Percentiles rank a stretch among this genome's conserved stretches.
These are phyloP conservation scores for Colletotrichum tabaci DNA, from an alignment of 2,329 filamentous ascomycete genomes.

Conservation along the genomic window DNA sequence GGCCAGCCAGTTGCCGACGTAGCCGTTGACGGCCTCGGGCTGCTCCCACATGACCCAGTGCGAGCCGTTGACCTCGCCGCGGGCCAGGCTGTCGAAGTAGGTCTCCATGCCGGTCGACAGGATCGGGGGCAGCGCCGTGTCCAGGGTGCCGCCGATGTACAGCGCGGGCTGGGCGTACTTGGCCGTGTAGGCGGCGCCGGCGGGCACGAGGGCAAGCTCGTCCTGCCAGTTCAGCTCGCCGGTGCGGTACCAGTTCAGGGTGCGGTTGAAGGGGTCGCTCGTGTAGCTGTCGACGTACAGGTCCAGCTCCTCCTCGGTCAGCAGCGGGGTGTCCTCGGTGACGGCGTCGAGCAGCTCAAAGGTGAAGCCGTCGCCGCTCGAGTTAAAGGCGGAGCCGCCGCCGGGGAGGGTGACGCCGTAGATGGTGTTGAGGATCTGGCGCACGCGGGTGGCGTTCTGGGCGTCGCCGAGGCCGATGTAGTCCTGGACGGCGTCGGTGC, in stretches of 20 bases:
- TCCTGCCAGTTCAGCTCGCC: slow-evolving; percentile 82
- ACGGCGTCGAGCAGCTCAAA: slow-evolving; percentile 68
- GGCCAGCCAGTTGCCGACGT: slow-evolving; percentile 26
- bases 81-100: slow-evolving; percentile 72
- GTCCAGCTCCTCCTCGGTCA: slow-evolving; percentile 80
- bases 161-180: slow-evolving; percentile 73
- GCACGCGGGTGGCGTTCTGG: slow-evolving; percentile 68
- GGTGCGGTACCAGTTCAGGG: slow-evolving; percentile 90
- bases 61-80: slow-evolving; percentile 71
- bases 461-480: slow-evolving; percentile 56
- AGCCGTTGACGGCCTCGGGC: slow-evolving; percentile 73
- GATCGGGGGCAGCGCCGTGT: slow-evolving; percentile 75
- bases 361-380: slow-evolving; percentile 68
- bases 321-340: slow-evolving; percentile 67
- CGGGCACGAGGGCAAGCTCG: slow-evolving; percentile 67
- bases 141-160: slow-evolving; percentile 77
- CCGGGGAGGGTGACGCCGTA: slow-evolving; percentile 74
- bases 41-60: slow-evolving; percentile 86
- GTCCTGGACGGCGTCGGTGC: slow-evolving; percentile 66
- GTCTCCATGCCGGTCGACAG: slow-evolving; percentile 79
- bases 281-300: slow-evolving; percentile 82
- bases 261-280: slow-evolving; percentile 80
- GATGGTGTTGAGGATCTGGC: slow-evolving; percentile 75
- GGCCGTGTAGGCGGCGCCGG: slow-evolving; percentile 64
- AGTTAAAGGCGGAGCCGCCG: slow-evolving; percentile 68